Percentiles rank a stretch among this genome's conserved stretches.
These are phyloP conservation scores for Bipolaris cookei DNA, from an alignment of 2,329 filamentous ascomycete genomes.

Conservation along the genomic window DNA sequence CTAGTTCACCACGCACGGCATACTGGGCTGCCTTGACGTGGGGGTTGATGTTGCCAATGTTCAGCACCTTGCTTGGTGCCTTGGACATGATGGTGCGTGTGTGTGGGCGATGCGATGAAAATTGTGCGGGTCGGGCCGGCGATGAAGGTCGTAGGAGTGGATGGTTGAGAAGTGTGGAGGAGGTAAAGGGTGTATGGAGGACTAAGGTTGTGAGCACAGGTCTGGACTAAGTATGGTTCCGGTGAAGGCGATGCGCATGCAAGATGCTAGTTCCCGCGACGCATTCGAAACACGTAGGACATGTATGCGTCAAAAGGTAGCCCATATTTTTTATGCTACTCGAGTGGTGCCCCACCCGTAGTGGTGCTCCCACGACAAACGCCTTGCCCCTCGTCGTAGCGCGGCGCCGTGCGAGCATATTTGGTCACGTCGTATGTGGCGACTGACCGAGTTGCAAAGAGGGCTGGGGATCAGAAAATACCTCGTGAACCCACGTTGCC, in stretches of 20 bases:
- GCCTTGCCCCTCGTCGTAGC: constrained; percentile 23
- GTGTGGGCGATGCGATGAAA: constrained; percentile 1
- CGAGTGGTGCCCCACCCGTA: constrained; percentile 39
- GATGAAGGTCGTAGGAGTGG: constrained; percentile 3
- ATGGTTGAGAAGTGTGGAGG: constrained; percentile 7
- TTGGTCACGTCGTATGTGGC: not conserved
- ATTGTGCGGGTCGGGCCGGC: constrained; percentile 3
- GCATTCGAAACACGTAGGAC: constrained; percentile 15
- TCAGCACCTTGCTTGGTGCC: constrained; percentile 59
- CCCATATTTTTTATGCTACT: constrained; percentile 35
- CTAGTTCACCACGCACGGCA: constrained; percentile 94
- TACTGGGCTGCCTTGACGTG: constrained; percentile 88
- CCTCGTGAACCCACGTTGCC: constrained; percentile 32
- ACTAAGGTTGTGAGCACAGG: constrained; percentile 24
- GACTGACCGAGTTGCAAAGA: constrained; percentile 5
- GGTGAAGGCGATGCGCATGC: constrained; percentile 9
- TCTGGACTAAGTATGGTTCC: constrained; percentile 18
- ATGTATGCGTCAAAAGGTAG: constrained; percentile 22
- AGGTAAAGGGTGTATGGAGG: constrained; percentile 13
- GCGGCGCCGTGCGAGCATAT: constrained; percentile 13
- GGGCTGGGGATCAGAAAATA: constrained; percentile 29
- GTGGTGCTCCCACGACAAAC: constrained; percentile 8
- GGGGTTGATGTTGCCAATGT: constrained; percentile 88
- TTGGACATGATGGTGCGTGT: constrained; percentile 54
- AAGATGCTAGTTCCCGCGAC: constrained; percentile 23